Evolutionary conservation across 2,329 filamentous ascomycete genomes (phyloP).

Genomic region (Neofusicoccum ribis): DNA sequence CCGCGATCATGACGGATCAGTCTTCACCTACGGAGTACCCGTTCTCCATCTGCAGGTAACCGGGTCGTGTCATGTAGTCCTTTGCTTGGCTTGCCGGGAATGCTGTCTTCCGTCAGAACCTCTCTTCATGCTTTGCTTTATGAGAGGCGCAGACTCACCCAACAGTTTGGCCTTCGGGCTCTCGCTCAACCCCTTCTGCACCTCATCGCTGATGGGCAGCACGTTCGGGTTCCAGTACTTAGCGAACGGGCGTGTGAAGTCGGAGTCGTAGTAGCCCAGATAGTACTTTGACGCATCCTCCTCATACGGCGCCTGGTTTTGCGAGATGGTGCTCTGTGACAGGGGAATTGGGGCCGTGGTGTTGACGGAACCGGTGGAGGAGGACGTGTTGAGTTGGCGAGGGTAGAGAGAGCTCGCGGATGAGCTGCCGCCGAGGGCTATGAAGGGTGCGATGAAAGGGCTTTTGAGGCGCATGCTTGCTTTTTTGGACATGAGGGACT

Average conservation of each 20-base stretch:
- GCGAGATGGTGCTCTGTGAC: neutral
- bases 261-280: slow-evolving; percentile 3
- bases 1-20: neutral
- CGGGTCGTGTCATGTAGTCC: neutral
- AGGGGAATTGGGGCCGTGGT: neutral
- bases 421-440: neutral
- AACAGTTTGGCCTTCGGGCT: neutral
- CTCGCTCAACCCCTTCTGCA: neutral
- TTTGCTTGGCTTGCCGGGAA: neutral
- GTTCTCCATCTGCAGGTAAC: slow-evolving; percentile 11
- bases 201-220: neutral
- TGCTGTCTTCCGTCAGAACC: neutral
- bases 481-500: neutral
- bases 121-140: neutral
- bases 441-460: neutral
- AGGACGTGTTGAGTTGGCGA: neutral
- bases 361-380: neutral
- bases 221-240: slow-evolving; percentile 6
- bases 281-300: neutral
- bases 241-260: slow-evolving; percentile 3
- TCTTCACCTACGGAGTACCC: neutral
- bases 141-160: neutral
- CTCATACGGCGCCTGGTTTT: neutral
- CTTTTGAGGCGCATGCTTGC: neutral
- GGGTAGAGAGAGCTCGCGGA: neutral